A percentile compares a stretch with the other conserved stretches of the same genome.
phyloP scores from a whole-genome alignment of 768 basidiomycete species.

The Myochromella boudieri region DNA sequence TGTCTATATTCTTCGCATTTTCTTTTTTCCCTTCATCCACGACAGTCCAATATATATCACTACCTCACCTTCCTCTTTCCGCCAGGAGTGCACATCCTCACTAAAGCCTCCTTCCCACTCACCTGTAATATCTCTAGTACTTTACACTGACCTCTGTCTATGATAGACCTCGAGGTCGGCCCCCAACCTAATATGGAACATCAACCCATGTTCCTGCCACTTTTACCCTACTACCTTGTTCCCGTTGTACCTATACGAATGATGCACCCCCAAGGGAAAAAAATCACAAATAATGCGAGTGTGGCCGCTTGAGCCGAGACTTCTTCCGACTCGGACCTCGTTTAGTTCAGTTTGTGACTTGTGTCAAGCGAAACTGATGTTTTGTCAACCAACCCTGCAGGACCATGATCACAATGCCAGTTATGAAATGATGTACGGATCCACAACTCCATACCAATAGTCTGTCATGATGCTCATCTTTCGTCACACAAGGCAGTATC shows the following conservation, averaged over 20 bases:
- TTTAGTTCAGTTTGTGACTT: not conserved
- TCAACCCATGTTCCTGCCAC: constrained; percentile 14
- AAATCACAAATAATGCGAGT: constrained; percentile 5
- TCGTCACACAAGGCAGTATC: no score
- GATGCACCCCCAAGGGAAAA: constrained; percentile 6
- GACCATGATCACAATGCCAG: no score
- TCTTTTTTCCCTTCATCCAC: constrained; percentile 18
- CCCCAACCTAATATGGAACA: constrained; percentile 21
- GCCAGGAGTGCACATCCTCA: constrained; percentile 11
- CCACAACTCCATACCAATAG: no score
- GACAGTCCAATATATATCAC: constrained; percentile 16
- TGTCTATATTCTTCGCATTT: constrained; percentile 25
- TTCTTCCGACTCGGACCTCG: not conserved
- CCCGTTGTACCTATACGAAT: constrained; percentile 17
- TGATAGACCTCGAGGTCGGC: constrained; percentile 21
- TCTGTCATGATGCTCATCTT: no score
- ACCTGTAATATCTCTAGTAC: constrained; percentile 32
- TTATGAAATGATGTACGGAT: no score
- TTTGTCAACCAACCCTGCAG: constrained; percentile 2
- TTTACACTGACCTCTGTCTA: constrained; percentile 20
- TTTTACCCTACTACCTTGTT: constrained; percentile 15
- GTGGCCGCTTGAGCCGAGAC: not conserved
- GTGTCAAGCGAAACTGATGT: not conserved
- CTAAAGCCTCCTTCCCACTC: constrained; percentile 18
- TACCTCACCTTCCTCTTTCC: constrained; percentile 11